phyloP scores from a whole-genome alignment of 2,329 filamentous ascomycete species.

The Fusarium sp. region DNA sequence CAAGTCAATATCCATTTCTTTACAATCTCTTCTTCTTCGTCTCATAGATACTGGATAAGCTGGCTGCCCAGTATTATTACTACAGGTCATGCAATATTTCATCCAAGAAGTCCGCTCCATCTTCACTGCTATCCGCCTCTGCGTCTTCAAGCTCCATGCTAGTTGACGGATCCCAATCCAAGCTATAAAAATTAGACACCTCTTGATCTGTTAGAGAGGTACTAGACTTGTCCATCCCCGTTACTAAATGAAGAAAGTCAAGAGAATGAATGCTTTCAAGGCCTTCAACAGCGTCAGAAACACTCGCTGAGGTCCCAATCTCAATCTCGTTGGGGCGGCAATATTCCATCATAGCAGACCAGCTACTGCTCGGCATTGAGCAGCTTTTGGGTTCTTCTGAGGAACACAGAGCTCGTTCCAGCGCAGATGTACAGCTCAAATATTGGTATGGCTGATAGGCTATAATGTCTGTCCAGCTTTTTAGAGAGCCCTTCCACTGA shows the following conservation, averaged over 20 bases:
- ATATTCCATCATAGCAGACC: neutral
- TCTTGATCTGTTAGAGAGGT: neutral
- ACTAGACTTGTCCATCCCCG: neutral
- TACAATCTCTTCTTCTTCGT: no score
- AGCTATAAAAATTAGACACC: accelerated
- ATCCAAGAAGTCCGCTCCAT: no score
- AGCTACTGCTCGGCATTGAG: neutral
- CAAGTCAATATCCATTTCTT: no score
- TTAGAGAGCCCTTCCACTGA: neutral
- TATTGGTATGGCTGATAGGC: neutral
- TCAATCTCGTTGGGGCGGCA: neutral
- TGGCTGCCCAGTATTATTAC: neutral
- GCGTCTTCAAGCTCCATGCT: neutral
- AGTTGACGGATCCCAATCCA: neutral
- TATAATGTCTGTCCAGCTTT: neutral
- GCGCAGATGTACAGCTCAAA: neutral
- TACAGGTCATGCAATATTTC: neutral
- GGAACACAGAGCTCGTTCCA: neutral
- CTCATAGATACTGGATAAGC: no score
- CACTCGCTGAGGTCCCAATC: neutral
- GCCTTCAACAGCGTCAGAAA: neutral
- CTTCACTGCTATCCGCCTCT: neutral
- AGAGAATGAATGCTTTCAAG: neutral
- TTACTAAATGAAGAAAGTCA: neutral
- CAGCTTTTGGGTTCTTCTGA: neutral